Percentiles rank a stretch among this genome's conserved stretches.
Evolutionary conservation across 441 rosid genomes (phyloP).

Genomic region (Pelargonium myrrhifolium): DNA sequence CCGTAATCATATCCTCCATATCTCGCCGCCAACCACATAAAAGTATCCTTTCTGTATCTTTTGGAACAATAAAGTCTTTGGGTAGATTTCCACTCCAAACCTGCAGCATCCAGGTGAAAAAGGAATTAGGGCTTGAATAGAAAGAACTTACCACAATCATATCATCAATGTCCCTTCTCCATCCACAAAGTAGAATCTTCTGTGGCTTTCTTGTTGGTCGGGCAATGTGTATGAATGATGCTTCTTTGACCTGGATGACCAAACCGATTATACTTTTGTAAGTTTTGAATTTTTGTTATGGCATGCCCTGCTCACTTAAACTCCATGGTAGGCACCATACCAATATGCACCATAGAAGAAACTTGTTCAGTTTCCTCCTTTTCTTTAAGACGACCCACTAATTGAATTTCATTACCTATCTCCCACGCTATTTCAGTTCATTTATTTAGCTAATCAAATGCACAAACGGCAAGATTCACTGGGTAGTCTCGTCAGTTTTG

Average conservation of each 20-base stretch:
- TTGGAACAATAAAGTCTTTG: conserved; percentile 45
- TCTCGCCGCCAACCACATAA: conserved; percentile 80
- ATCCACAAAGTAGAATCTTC: conserved; percentile 85
- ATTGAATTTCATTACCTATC: conserved; percentile 5
- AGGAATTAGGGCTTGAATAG: conserved; percentile 49
- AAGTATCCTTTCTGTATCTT: conserved; percentile 55
- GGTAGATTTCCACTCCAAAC: conserved; percentile 64
- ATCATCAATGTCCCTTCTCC: conserved; percentile 89
- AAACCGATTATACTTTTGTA: conserved; percentile 40
- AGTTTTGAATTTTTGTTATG: conserved; percentile 25
- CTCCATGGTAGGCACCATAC: conserved; percentile 29
- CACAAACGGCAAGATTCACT: not conserved
- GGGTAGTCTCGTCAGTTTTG: not conserved
- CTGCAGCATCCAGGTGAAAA: conserved; percentile 56
- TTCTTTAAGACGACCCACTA: conserved; percentile 10
- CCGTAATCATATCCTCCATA: conserved; percentile 80
- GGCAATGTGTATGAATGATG: conserved; percentile 47
- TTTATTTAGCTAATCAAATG: not conserved
- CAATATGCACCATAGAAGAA: conserved; percentile 19
- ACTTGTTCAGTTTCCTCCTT: not conserved
- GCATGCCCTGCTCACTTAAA: conserved; percentile 25
- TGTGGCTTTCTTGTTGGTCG: conserved; percentile 64
- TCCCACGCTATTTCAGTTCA: not conserved
- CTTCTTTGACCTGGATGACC: conserved; percentile 67
- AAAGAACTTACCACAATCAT: conserved; percentile 75